Evolutionary conservation across 176 grass and related monocot species (phyloP), one percentile per base, ranked within the genome.

Genomic region (Calamus simplicifolius): DNA sequence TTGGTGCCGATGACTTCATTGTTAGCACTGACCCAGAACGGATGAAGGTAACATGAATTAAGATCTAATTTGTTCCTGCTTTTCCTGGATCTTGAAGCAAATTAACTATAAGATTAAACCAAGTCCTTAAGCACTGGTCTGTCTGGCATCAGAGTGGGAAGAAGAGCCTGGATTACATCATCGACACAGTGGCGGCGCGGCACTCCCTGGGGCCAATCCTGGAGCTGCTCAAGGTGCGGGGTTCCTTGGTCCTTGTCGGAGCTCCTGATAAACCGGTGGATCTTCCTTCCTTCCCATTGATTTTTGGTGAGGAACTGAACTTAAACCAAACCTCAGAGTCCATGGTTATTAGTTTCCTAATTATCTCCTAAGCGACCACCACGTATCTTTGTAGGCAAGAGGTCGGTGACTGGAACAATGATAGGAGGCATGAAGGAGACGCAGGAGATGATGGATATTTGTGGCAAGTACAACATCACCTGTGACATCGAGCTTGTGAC

Each of bases 361-460:
- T 13, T 12, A 13, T 43, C 1, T 43, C 8, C 8, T 12, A 12
- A 13, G 8, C 35, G 12, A 2, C 7, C 7, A 7, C 4, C 5
- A 13, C 12, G 26, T 64, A 23, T 31, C 18, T 7, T 17, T 48
- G 23, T 28, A 91, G 88, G 86, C 2, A 90, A 82, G 57, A 85
- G 80, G 64, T 81, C 75, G 0, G 81, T 96, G 10, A 85, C 77
- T 25, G 91, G 91, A 66, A 90, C 83, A 83, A 82, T 96, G 53
- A 90, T 75, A 0, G 86, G 91, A 0, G 80, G 91, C 0, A 90
- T 96, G 17, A 73, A 77, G 53, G 91, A 96, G 71, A 90, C 83
- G 8, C 86, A 96, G 51, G 91, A 96, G 83, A 96, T 96, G 91
- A 49, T 96, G 19, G 83, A 90, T 59, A 3, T 96, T 0, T 90